Conservation (phyloP, 1,139 yeast species). For the Magnusiomyces ingens region DNA sequence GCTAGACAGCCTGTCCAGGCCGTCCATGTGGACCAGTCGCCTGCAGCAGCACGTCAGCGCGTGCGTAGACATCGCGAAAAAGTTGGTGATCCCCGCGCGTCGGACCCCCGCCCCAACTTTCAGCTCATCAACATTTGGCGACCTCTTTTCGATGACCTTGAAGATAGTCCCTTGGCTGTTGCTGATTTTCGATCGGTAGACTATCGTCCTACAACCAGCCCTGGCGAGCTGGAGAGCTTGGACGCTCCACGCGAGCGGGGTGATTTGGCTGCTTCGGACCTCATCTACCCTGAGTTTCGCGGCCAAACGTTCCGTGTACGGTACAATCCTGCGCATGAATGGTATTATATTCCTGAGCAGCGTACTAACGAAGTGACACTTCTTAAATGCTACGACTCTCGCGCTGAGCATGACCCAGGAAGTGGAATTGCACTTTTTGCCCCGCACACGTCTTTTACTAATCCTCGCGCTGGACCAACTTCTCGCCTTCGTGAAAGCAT, state of each 20-base stretch:
- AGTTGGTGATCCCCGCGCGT: slow-evolving; percentile 19
- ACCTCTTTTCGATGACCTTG: slow-evolving; percentile 20
- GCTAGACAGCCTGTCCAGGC: slow-evolving; percentile 21
- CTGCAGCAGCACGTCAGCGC: slow-evolving; percentile 21
- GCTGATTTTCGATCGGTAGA: slow-evolving; percentile 19
- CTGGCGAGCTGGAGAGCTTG: too few species aligned
- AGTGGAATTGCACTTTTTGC: slow-evolving; percentile 21
- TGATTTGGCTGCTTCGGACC: slow-evolving; percentile 20
- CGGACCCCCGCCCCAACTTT: slow-evolving; percentile 17
- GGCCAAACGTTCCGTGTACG: slow-evolving; percentile 23
- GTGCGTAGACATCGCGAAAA: slow-evolving; percentile 21
- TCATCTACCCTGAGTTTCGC: slow-evolving; percentile 18
- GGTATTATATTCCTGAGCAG: slow-evolving; percentile 22
- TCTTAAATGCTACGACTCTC: slow-evolving; percentile 25
- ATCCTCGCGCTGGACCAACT: slow-evolving; percentile 18
- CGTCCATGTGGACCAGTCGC: slow-evolving; percentile 26
- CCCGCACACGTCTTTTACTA: slow-evolving; percentile 25
- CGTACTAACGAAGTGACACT: slow-evolving; percentile 21
- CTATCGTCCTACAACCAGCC: neutral
- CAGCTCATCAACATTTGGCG: slow-evolving; percentile 26
- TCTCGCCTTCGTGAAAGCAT: slow-evolving; percentile 24
- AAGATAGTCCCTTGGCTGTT: slow-evolving; percentile 22
- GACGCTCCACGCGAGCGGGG: slow-evolving; percentile 5
- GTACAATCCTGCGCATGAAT: slow-evolving; percentile 19
- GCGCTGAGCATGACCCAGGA: neutral